Percentiles rank a stretch among this genome's conserved stretches.
Conservation (phyloP, 176 grass and related monocot species). For the Pharus latifolius region DNA sequence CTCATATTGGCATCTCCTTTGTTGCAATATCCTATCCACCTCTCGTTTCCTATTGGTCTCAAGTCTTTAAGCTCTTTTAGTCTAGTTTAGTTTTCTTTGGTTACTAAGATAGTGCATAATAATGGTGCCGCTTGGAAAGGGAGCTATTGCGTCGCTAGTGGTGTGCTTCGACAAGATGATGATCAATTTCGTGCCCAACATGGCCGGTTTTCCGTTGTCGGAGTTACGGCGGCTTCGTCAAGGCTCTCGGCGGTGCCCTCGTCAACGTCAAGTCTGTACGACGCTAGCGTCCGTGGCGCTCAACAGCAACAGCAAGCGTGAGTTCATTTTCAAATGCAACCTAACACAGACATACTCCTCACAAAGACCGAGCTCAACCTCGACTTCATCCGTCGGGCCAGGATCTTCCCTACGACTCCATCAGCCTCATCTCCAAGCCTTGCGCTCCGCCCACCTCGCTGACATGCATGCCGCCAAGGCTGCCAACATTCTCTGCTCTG, state of each 20-base stretch:
- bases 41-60: background rate
- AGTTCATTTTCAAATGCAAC: slow-evolving; percentile 99
- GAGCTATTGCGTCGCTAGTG: slow-evolving; percentile 20
- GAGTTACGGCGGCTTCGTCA: slow-evolving; percentile 79
- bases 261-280: slow-evolving; percentile 64
- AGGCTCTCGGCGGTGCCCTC: slow-evolving; percentile 69
- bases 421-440: slow-evolving; percentile 77
- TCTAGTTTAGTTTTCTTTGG: background rate
- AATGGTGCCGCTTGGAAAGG: slow-evolving; percentile 32
- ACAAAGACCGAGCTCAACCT: slow-evolving; percentile 62
- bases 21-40: too few species aligned
- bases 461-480: slow-evolving; percentile 77
- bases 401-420: slow-evolving; percentile 87
- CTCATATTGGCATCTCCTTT: too few species aligned
- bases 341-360: slow-evolving; percentile 75
- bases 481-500: slow-evolving; percentile 59
- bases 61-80: slow-evolving; percentile 10
- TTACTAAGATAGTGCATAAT: too few species aligned
- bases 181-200: slow-evolving; percentile 80
- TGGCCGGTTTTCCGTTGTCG: slow-evolving; percentile 61
- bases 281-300: slow-evolving; percentile 83
- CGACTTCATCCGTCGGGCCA: slow-evolving; percentile 50
- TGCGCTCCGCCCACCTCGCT: slow-evolving; percentile 64
- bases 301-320: slow-evolving; percentile 61
- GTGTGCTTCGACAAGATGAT: slow-evolving; percentile 89